phyloP scores from a whole-genome alignment of 2,329 filamentous ascomycete genomes.

The Neurospora sp. region DNA sequence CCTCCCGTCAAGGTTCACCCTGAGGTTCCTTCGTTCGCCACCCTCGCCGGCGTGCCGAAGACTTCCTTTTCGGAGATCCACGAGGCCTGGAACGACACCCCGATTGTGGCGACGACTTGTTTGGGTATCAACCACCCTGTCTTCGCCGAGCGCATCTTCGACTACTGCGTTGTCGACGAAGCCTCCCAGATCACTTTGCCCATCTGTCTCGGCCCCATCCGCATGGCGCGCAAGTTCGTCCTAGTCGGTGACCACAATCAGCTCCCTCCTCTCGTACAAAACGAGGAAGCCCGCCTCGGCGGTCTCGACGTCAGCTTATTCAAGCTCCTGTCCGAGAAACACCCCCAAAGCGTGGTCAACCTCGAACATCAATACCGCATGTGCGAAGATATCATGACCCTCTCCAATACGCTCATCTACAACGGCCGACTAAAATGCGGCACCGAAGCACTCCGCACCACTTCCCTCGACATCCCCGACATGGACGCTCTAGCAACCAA shows the following conservation, averaged over 20 bases:
- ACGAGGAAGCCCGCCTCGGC: constrained; percentile 74
- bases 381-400: constrained; percentile 92
- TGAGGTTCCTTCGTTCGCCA: constrained; percentile 77
- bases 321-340: constrained; percentile 81
- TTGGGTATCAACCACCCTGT: constrained; percentile 82
- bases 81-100: constrained; percentile 72
- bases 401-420: constrained; percentile 92
- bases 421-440: constrained; percentile 85
- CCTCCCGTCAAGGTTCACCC: constrained; percentile 77
- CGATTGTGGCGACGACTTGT: constrained; percentile 90
- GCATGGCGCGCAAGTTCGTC: constrained; percentile 86
- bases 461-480: constrained; percentile 58
- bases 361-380: constrained; percentile 96
- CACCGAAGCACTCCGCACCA: constrained; percentile 61
- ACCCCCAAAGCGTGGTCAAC: constrained; percentile 80
- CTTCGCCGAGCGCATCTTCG: constrained; percentile 82
- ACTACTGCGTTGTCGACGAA: constrained; percentile 98
- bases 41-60: constrained; percentile 64
- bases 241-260: constrained; percentile 96
- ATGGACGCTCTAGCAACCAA: constrained; percentile 49
- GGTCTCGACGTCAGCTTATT: constrained; percentile 91
- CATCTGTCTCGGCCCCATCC: constrained; percentile 86
- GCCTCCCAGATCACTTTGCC: constrained; percentile 95
- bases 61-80: constrained; percentile 75
- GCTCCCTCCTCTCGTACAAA: constrained; percentile 86